Evolutionary conservation across 257 asterid species (phyloP), one percentile per base, ranked within the genome.

Genomic region (Solanum rostratum): DNA sequence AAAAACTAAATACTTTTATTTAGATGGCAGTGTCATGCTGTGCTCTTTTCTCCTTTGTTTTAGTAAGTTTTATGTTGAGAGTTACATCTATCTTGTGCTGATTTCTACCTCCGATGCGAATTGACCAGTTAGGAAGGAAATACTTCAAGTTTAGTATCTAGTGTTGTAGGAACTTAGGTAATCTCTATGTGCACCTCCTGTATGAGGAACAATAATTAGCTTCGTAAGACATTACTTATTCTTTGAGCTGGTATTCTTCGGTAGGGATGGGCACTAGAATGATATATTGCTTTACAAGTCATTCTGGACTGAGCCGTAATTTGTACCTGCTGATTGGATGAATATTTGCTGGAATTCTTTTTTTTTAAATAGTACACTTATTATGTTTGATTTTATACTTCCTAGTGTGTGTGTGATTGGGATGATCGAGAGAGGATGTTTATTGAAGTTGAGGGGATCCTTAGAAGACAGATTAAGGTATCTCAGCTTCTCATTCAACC

Each of bases 321-420:
- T 46, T 73, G 80, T 73, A 43, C 55, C 37, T 73, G 80, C 54
- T 71, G 55, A 73, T n/a, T 43, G 29, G 55, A 73, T 43, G 37
- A n/a, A 43, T 73, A n/a, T 73, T 46, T 74, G 60, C 37, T 76
- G 82, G 62, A 24, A 8, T 49, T 76, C 5, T 49, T 27, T 27
- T 15, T 76, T 50, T 76, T 45, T 15, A n/a, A n/a, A 33, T 33
- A 27, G 14, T 45, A 76, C n/a, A 27, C 62, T 49, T 16, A 16
- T 27, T 49, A 7, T 74, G n/a, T 74, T 76, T 76, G 45, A 76
- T 52, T 49, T 76, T 54, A 50, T 76, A 76, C 82, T 76, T 76
- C 27, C 82, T 93, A 97, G 99, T 94, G 99, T 55, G 97, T 94
- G 19, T 97, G 99, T 84, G 98, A 95, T 86, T 97, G 99, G 99